Evolutionary conservation across 441 rosid genomes (phyloP), one percentile per base, ranked within the genome.

Genomic region (Mallotus repandus): DNA sequence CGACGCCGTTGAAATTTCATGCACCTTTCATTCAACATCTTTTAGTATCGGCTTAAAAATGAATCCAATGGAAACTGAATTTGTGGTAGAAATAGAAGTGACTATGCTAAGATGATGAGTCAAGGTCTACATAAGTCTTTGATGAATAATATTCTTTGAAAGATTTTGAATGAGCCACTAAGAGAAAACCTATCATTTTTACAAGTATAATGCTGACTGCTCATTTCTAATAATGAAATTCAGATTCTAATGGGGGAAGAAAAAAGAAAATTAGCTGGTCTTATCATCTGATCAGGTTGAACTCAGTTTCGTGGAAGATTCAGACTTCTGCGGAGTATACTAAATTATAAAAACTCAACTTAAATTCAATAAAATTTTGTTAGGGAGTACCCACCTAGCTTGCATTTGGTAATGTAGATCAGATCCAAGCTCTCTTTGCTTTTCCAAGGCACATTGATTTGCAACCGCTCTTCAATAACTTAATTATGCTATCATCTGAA

Each of bases 91-190:
- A 45, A 45, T 45, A 7, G 48, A 60, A 59, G 15, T 49, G 21
- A 59, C 12, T 18, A 29, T 66, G 56, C 46, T 29, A 16, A 12
- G 74, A 18, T 46, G 70, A 67, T 35, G 48, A 67, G 29, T 67
- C 70, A 50, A 8, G 16, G n/a, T n/a, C 59, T 50, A 50, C 4
- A 52, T 59, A 10, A 48, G 18, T 29, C 29, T 22, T 54, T 13
- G 4, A 70, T 16, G 54, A 59, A 59, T 22, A 12, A 52, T 70
- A 4, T 29, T 49, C 21, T 19, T 11, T 35, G 15, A 29, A 35
- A 9, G 65, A 45, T 29, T 60, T 46, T 60, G 22, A 35, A 25
- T 60, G 10, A 25, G 48, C 25, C 15, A 32, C 48, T 5, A 45
- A 45, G 48, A 45, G 67, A 45, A 43, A 43, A 43, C 9, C 16